These are phyloP conservation scores for Trichoderma gamsii DNA, from an alignment of 495 filamentous ascomycete species.

Conservation along the genomic window DNA sequence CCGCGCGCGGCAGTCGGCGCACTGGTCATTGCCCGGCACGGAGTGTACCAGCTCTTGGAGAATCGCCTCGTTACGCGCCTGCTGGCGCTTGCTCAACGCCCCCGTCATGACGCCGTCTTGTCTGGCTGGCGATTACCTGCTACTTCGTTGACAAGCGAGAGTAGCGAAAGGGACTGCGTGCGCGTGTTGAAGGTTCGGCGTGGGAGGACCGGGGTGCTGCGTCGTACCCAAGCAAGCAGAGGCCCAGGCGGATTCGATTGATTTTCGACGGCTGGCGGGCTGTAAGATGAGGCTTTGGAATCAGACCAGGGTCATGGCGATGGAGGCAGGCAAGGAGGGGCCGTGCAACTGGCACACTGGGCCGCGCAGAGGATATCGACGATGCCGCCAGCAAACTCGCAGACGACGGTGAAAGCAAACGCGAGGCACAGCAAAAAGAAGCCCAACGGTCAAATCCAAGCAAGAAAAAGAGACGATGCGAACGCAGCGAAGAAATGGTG, in stretches of 20 bases:
- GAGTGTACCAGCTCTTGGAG: slow-evolving; percentile 84
- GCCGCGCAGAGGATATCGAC: neutral
- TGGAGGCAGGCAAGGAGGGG: slow-evolving; percentile 7
- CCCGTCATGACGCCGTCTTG: slow-evolving; percentile 35
- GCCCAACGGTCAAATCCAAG: neutral
- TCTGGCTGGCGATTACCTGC: neutral
- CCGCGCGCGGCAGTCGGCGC: slow-evolving; percentile 84
- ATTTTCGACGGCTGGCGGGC: neutral
- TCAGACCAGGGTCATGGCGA: slow-evolving; percentile 13
- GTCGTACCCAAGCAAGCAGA: neutral
- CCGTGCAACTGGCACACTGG: neutral
- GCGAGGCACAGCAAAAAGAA: neutral
- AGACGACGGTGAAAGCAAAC: neutral
- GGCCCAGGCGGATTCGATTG: neutral
- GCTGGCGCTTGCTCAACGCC: slow-evolving; percentile 79
- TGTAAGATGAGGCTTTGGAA: slow-evolving; percentile 12
- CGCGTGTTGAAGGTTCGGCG: neutral
- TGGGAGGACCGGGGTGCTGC: neutral
- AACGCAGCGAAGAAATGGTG: neutral
- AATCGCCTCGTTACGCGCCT: slow-evolving; percentile 88
- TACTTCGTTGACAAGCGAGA: neutral
- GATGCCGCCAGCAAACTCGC: neutral
- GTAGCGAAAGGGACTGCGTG: neutral
- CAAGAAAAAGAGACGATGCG: neutral
- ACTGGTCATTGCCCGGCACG: slow-evolving; percentile 87